Base-by-base conservation (phyloP, 2,329 filamentous ascomycete species). In the Aspergillus flavus region DNA sequence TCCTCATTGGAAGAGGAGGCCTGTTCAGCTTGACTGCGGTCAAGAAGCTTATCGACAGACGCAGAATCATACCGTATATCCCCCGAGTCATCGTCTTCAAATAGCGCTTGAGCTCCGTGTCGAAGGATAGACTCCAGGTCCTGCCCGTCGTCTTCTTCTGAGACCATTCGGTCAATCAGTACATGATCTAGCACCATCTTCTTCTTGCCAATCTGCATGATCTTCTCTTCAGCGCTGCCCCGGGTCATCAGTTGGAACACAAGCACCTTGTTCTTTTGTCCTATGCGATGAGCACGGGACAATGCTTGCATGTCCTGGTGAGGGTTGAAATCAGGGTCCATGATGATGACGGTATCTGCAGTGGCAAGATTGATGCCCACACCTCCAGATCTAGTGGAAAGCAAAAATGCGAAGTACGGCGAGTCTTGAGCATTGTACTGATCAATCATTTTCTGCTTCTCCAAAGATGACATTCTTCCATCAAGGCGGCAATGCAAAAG, bases 331-430 rank as follows among this genome's bases (percentile, higher is more conserved):
- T 99, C 95, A 0, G 93, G 93, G 71, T 99, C 94, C 68, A 98
- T 88, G 68, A 99, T 97, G 68, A 99, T 97, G 65, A 99, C 96
- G 0, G 95, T 99, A 73, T 99, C 95, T 3, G 95, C 95, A 9
- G 94, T 97, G 0, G 95, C 95, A 61, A 99, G 84, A 74, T 99
- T 99, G 82, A 99, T 99, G 19, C 95, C 96, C 0, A 99, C 94
- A 72, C 96, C 95, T 59, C 95, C 95, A 21, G 96, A 94, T 66
- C 95, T 89, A 4, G 96, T 99, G 0, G 94, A 98, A 0, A 99
- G 84, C 21, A 99, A 80, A 78, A 99, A 98, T 0, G 91, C 93
- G 75, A 98, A 99, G 0, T 96, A 81, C 0, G 86, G 81, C 0
- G 94, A 98, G 59, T 90, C 85, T 0, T 92, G 90, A 0, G 90